Percentiles rank a stretch among this genome's conserved stretches.
Conservation (phyloP, 768 basidiomycete species). For the Lentinula edodes region DNA sequence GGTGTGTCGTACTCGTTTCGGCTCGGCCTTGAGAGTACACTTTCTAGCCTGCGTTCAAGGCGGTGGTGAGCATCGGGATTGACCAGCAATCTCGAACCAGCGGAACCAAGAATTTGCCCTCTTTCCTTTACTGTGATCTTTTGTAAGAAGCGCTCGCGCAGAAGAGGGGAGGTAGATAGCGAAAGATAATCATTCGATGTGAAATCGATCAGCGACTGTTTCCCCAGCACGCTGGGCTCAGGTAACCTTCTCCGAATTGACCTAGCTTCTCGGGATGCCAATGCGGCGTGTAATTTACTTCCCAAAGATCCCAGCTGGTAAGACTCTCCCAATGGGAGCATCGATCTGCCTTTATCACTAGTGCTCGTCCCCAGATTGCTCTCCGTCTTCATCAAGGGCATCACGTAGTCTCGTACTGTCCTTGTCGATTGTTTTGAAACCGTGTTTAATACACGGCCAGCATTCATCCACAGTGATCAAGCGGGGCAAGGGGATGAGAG, state of each 20-base stretch:
- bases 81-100: conserved; percentile 83
- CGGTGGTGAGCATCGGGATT: conserved; percentile 64
- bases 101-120: conserved; percentile 66
- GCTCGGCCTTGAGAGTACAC: conserved; percentile 51
- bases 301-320: neutral
- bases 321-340: neutral
- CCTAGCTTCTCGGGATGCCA: conserved; percentile 60
- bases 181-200: conserved; percentile 95
- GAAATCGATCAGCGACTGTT: conserved; percentile 49
- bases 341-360: neutral
- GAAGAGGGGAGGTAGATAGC: conserved; percentile 50
- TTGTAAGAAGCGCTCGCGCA: conserved; percentile 55
- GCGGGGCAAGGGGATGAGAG: neutral
- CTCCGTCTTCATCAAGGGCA: neutral
- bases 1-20: neutral
- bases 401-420: neutral
- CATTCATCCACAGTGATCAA: neutral
- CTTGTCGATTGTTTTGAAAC: too few relatives aligned
- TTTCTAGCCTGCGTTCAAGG: conserved; percentile 64
- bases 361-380: neutral
- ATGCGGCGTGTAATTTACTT: conserved; percentile 26
- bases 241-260: conserved; percentile 68
- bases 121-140: conserved; percentile 40
- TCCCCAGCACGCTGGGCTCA: conserved; percentile 36
- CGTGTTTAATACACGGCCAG: neutral